Conservation (phyloP, 2,329 filamentous ascomycete species). For the Pseudogymnoascus sp. region DNA sequence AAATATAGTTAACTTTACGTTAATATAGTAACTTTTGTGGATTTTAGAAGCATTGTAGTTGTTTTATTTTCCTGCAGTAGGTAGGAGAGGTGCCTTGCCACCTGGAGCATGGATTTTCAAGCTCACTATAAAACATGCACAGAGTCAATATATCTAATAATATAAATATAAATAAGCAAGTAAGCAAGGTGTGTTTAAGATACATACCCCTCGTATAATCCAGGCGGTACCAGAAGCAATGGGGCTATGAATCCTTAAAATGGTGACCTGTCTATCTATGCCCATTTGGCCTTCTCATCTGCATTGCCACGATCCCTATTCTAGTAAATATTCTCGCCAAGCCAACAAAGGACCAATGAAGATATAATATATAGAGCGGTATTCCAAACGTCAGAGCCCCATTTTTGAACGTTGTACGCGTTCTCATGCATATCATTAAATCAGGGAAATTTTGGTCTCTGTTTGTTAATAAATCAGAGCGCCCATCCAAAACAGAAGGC, state of each 20-base stretch:
- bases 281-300: not conserved
- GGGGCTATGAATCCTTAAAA: not conserved
- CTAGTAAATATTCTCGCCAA: not conserved
- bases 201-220: not conserved
- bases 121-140: not conserved
- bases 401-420: not conserved
- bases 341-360: not conserved
- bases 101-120: not conserved
- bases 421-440: not conserved
- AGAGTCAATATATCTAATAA: not conserved
- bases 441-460: not conserved
- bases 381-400: not conserved
- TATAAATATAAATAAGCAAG: not conserved
- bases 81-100: too few species aligned
- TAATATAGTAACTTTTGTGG: not conserved
- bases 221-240: not conserved
- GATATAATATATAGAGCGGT: not conserved
- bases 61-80: too few species aligned
- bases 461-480: not conserved
- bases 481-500: not conserved
- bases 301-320: not conserved
- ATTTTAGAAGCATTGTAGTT: not conserved
- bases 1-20: not conserved
- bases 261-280: not conserved
- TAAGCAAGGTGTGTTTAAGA: not conserved